These are phyloP conservation scores for Myxozyma vanderwaltii DNA, from an alignment of 805 yeast species.

Conservation along the genomic window DNA sequence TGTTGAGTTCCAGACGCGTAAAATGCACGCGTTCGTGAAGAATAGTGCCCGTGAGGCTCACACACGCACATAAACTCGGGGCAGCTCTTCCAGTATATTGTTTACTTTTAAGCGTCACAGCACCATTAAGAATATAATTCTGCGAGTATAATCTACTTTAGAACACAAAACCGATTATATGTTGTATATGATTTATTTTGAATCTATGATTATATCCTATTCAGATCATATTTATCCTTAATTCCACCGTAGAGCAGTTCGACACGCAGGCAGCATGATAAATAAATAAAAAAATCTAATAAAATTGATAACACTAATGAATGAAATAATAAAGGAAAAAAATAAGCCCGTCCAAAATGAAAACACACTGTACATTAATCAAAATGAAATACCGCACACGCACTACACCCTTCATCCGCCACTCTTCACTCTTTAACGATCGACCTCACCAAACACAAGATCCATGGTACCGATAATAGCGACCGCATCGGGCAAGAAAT, in stretches of 20 bases:
- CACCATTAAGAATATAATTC: no score
- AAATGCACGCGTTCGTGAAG: not conserved
- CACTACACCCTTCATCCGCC: not conserved
- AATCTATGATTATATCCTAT: no score
- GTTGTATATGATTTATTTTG: no score
- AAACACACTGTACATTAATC: conserved; percentile 1
- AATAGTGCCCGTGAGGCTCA: no score
- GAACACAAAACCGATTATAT: no score
- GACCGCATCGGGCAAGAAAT: conserved; percentile 86
- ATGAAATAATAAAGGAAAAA: not conserved
- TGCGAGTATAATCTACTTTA: no score
- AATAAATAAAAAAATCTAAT: not conserved
- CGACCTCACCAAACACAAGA: conserved; percentile 92
- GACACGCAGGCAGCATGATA: not conserved
- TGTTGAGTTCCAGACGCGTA: not conserved
- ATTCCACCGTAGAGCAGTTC: not conserved
- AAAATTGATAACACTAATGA: not conserved
- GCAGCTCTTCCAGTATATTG: no score
- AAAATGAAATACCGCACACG: no score
- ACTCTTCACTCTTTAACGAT: conserved; percentile 62
- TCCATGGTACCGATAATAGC: conserved; percentile 96
- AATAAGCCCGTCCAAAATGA: conserved; percentile 3
- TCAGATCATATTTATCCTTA: no score
- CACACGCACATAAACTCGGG: no score
- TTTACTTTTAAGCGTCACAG: no score